A percentile compares a stretch with the other conserved stretches of the same genome.
These are phyloP conservation scores for Juglanconis juglandina DNA, from an alignment of 2,329 filamentous ascomycete genomes.

Conservation along the genomic window DNA sequence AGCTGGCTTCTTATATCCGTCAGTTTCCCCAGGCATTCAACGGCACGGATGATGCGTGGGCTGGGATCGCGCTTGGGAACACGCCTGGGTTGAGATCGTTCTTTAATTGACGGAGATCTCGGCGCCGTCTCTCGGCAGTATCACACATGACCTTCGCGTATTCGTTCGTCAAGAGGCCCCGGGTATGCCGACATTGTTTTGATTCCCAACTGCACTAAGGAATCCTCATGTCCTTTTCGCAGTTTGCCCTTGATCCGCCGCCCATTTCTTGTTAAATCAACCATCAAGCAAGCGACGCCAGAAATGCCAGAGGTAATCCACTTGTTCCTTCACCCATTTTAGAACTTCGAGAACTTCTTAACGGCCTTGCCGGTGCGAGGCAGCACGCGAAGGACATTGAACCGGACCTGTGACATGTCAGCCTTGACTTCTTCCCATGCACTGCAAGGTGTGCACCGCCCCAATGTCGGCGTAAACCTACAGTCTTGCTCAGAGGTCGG, in stretches of 20 bases:
- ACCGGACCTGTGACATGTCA: constrained; percentile 69
- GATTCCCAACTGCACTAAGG: constrained; percentile 32
- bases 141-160: constrained; percentile 15
- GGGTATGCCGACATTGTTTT: constrained; percentile 22
- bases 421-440: constrained; percentile 12
- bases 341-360: constrained; percentile 99
- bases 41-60: too few relatives aligned
- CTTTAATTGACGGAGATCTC: constrained; percentile 18
- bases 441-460: too few relatives aligned
- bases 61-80: not conserved
- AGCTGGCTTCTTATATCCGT: too few relatives aligned
- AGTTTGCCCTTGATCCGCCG: constrained; percentile 29
- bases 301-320: constrained; percentile 30
- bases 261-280: constrained; percentile 30
- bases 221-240: constrained; percentile 28
- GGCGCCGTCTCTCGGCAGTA: constrained; percentile 15
- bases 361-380: constrained; percentile 95
- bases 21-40: too few relatives aligned
- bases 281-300: constrained; percentile 33
- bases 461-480: constrained; percentile 51
- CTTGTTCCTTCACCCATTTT: constrained; percentile 42
- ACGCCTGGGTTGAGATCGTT: constrained; percentile 13
- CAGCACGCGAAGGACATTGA: constrained; percentile 99
- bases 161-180: constrained; percentile 16
- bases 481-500: constrained; percentile 98